Evolutionary conservation across 352 stramenopile genomes (phyloP).

Genomic region (Globisporangium camurandrum): DNA sequence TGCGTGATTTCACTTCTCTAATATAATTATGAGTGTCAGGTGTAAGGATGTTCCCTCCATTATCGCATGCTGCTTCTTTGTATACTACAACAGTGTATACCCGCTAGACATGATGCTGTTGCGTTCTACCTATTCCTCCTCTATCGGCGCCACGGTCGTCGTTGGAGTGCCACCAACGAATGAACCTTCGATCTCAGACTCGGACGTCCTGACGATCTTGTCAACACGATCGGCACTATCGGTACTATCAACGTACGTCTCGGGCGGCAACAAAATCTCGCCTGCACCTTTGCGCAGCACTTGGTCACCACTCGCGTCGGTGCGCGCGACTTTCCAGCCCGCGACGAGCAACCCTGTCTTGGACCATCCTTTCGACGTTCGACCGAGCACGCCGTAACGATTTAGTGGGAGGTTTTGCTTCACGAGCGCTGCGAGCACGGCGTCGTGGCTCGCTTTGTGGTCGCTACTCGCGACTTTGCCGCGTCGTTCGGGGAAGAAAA

Average conservation of each 20-base stretch:
- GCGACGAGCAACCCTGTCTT: conserved; percentile 33
- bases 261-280: conserved; percentile 34
- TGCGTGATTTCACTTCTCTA: no score
- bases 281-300: conserved; percentile 38
- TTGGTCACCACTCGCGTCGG: conserved; percentile 17
- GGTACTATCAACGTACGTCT: background rate
- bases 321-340: conserved; percentile 27
- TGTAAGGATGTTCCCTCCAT: no score
- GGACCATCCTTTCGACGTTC: conserved; percentile 33
- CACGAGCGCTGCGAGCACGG: conserved; percentile 32
- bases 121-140: no score
- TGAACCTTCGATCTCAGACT: conserved; percentile 7
- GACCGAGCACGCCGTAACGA: conserved; percentile 36
- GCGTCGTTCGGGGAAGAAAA: conserved; percentile 20
- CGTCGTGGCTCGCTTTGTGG: conserved; percentile 22
- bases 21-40: no score
- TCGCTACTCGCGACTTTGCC: conserved; percentile 22
- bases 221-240: no score
- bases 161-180: no score
- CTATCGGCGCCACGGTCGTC: no score
- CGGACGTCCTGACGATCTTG: background rate
- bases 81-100: no score
- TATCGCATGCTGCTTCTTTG: no score
- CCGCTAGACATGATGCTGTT: no score
- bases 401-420: conserved; percentile 40